A percentile compares a stretch with the other conserved stretches of the same genome.
These are phyloP conservation scores for Solanum corneliomulleri DNA, from an alignment of 257 asterid species.

Conservation along the genomic window DNA sequence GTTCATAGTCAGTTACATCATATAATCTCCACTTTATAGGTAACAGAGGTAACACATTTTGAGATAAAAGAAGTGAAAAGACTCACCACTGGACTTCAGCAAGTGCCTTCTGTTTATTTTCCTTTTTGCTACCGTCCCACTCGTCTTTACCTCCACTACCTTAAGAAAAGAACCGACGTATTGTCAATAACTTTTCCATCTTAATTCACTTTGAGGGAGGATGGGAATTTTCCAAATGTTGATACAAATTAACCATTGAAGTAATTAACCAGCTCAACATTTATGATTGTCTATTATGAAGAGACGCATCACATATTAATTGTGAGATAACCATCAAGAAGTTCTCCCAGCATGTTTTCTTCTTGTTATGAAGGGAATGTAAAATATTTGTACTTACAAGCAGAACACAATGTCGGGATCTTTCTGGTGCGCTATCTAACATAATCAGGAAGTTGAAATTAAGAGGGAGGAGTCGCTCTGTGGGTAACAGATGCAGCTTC, in stretches of 20 bases:
- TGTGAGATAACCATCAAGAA: background rate
- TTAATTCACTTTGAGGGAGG: background rate
- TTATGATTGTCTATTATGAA: background rate
- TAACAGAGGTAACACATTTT: background rate
- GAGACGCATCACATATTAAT: background rate
- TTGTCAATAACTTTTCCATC: background rate
- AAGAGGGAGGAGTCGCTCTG: background rate
- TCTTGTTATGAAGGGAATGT: background rate
- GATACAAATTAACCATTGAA: background rate
- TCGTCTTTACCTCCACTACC: conserved; percentile 89
- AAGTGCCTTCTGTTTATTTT: conserved; percentile 76
- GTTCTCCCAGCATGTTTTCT: background rate
- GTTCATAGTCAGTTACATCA: background rate
- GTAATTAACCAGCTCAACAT: background rate
- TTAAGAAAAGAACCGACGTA: conserved; percentile 12
- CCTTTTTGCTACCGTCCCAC: conserved; percentile 74
- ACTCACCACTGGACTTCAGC: conserved; percentile 87
- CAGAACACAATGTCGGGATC: background rate
- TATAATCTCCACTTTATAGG: background rate
- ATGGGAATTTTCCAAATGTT: background rate
- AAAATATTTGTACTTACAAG: background rate
- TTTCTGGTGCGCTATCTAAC: background rate
- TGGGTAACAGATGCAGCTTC: background rate
- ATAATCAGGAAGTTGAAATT: background rate
- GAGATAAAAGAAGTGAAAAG: background rate